A percentile compares a stretch with the other conserved stretches of the same genome.
phyloP scores from a whole-genome alignment of 768 basidiomycete genomes.

The Favolaschia claudopus region DNA sequence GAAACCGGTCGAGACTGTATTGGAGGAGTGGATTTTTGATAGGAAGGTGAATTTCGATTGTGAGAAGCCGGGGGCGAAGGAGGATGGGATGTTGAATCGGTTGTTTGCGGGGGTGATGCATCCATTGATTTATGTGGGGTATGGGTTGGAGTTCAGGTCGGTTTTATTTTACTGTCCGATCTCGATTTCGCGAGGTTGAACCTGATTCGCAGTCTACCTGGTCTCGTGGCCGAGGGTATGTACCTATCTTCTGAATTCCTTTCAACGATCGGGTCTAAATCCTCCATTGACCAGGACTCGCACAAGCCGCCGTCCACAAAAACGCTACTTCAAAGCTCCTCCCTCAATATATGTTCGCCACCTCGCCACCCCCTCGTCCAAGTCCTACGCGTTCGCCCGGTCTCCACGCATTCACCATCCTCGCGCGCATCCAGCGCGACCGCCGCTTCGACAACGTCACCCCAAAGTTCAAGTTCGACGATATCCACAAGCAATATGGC shows the following conservation, averaged over 20 bases:
- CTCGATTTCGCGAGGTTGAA: background rate
- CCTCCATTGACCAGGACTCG: slow-evolving; percentile 35
- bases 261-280: slow-evolving; percentile 32
- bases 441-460: slow-evolving; percentile 39
- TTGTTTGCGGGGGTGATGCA: slow-evolving; percentile 63
- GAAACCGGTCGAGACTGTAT: background rate
- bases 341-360: slow-evolving; percentile 9
- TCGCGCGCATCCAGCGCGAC: slow-evolving; percentile 64
- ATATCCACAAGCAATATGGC: slow-evolving; percentile 44
- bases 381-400: too few species aligned
- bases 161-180: background rate
- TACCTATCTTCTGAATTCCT: background rate
- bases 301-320: slow-evolving; percentile 27
- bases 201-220: slow-evolving; percentile 40
- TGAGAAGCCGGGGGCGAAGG: background rate
- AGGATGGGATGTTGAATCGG: slow-evolving; percentile 44
- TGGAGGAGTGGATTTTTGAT: slow-evolving; percentile 19
- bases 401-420: slow-evolving; percentile 58
- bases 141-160: slow-evolving; percentile 62
- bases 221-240: slow-evolving; percentile 61
- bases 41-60: slow-evolving; percentile 7
- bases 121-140: slow-evolving; percentile 66
- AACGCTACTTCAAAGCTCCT: too few species aligned
- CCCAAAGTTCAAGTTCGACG: slow-evolving; percentile 37
- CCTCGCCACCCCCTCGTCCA: background rate